phyloP scores from a whole-genome alignment of 352 stramenopile genomes.

The Albugo candida region DNA sequence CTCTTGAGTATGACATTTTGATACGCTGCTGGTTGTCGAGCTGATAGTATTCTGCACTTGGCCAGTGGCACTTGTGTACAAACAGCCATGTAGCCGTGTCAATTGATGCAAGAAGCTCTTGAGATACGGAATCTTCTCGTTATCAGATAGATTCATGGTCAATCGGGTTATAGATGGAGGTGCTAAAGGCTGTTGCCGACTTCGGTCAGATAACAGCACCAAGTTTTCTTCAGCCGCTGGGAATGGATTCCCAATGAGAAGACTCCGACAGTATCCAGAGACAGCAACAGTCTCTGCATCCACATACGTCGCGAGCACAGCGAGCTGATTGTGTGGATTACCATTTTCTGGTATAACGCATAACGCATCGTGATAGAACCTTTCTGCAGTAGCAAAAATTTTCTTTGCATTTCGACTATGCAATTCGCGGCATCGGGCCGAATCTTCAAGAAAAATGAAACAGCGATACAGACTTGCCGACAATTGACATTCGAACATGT shows the following conservation, averaged over 20 bases:
- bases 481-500: slow-evolving; percentile 11
- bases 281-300: slow-evolving; percentile 80
- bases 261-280: slow-evolving; percentile 77
- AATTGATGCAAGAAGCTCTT: slow-evolving; percentile 79
- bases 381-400: slow-evolving; percentile 48
- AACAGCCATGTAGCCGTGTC: slow-evolving; percentile 64
- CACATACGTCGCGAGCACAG: slow-evolving; percentile 68
- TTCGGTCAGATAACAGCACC: slow-evolving; percentile 74
- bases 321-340: slow-evolving; percentile 74
- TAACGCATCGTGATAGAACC: slow-evolving; percentile 52
- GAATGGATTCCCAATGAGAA: slow-evolving; percentile 72
- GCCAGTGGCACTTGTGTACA: slow-evolving; percentile 40
- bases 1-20: slow-evolving; percentile 11
- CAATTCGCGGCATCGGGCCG: slow-evolving; percentile 61
- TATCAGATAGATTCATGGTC: slow-evolving; percentile 20
- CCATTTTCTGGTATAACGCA: slow-evolving; percentile 51
- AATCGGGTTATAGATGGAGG: slow-evolving; percentile 14
- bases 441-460: slow-evolving; percentile 61
- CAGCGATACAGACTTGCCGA: slow-evolving; percentile 56
- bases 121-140: slow-evolving; percentile 66
- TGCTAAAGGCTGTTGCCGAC: slow-evolving; percentile 42
- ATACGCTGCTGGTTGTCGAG: not conserved
- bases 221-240: slow-evolving; percentile 77
- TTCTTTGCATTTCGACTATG: slow-evolving; percentile 74
- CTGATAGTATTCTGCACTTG: slow-evolving; percentile 1